These are phyloP conservation scores for Xylaria flabelliformis DNA, from an alignment of 495 filamentous ascomycete species.

Conservation along the genomic window DNA sequence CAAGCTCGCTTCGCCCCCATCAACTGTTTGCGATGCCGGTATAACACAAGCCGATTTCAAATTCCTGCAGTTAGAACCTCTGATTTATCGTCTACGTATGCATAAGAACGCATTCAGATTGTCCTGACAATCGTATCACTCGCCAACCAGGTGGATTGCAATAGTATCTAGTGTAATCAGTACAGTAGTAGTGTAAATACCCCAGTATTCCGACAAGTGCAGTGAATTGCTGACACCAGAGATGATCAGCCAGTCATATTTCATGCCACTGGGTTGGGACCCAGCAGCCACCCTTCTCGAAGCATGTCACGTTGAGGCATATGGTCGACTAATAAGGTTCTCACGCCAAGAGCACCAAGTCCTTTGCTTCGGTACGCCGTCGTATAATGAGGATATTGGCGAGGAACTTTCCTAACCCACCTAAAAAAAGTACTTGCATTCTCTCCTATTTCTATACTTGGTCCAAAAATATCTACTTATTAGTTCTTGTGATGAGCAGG, in stretches of 20 bases:
- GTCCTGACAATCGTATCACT: not conserved
- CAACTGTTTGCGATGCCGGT: not conserved
- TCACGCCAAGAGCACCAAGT: constrained; percentile 27
- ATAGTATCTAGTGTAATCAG: not conserved
- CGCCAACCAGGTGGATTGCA: not conserved
- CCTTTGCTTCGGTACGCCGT: constrained; percentile 14
- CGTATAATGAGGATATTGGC: not conserved
- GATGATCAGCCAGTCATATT: constrained; percentile 22
- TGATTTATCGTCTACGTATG: not conserved
- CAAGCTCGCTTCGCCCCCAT: not conserved
- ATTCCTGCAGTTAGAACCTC: not conserved
- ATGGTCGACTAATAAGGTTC: constrained; percentile 29
- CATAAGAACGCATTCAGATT: not conserved
- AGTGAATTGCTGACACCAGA: constrained; percentile 8
- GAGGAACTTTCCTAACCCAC: not conserved
- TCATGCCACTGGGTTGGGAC: constrained; percentile 22
- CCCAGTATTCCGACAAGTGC: not conserved
- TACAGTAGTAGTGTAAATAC: constrained; percentile 1
- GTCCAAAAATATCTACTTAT: constrained; percentile 18
- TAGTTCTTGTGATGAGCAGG: not conserved
- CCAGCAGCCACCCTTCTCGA: constrained; percentile 30
- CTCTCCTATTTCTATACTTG: not conserved
- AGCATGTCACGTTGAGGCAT: constrained; percentile 23
- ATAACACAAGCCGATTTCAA: not conserved
- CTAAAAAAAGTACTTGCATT: not conserved